A percentile compares a stretch with the other conserved stretches of the same genome.
phyloP scores from a whole-genome alignment of 2,329 filamentous ascomycete species.

The Rutstroemia sydowiana region DNA sequence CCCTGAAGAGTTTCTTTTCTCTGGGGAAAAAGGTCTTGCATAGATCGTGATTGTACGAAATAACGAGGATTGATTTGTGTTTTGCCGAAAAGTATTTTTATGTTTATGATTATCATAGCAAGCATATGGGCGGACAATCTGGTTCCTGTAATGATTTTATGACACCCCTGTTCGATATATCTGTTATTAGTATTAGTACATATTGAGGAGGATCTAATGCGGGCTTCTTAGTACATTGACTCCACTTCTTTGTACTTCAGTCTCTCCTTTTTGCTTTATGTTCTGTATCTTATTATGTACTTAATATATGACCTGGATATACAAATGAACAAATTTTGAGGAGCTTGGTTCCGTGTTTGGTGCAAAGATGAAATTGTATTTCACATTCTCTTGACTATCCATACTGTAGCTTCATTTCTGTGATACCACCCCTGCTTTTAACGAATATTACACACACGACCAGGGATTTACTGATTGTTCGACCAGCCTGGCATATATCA shows the following conservation, averaged over 20 bases:
- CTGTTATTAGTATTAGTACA: neutral
- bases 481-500: too few species aligned
- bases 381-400: too few species aligned
- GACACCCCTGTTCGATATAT: neutral
- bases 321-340: neutral
- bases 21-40: slow-evolving; percentile 10
- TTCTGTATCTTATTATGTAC: slow-evolving; percentile 5
- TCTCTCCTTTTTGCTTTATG: neutral
- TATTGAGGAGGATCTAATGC: neutral
- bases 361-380: too few species aligned
- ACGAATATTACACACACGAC: too few species aligned
- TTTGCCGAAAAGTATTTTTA: neutral
- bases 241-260: slow-evolving; percentile 7
- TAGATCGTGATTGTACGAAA: neutral
- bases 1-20: slow-evolving; percentile 7
- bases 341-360: too few species aligned
- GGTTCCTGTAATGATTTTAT: too few species aligned
- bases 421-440: too few species aligned
- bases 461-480: too few species aligned
- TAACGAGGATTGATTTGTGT: neutral
- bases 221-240: too few species aligned
- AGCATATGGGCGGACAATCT: too few species aligned
- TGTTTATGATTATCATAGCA: neutral
- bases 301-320: slow-evolving; percentile 1
- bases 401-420: too few species aligned